phyloP scores from a whole-genome alignment of 495 filamentous ascomycete species.

The Lasiosphaeria miniovina region DNA sequence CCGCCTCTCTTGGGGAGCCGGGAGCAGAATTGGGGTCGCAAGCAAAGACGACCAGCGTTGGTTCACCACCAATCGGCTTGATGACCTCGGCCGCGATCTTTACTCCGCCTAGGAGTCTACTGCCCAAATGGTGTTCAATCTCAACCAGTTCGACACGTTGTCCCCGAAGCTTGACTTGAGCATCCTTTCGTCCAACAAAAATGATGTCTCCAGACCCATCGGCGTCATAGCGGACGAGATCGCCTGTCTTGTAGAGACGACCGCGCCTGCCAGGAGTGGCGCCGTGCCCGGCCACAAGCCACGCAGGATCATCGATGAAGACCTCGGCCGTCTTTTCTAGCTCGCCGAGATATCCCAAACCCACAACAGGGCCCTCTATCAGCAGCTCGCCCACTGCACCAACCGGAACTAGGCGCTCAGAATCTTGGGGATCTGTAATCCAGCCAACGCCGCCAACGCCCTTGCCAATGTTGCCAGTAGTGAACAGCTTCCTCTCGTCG shows the following conservation, averaged over 20 bases:
- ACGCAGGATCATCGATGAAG: conserved; percentile 52
- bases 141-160: conserved; percentile 65
- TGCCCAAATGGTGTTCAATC: conserved; percentile 56
- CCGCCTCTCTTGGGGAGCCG: conserved; percentile 12
- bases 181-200: conserved; percentile 61
- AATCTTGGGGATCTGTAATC: conserved; percentile 56
- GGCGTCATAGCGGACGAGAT: conserved; percentile 57
- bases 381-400: conserved; percentile 60
- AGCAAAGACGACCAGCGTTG: conserved; percentile 41
- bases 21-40: conserved; percentile 26
- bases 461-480: conserved; percentile 39
- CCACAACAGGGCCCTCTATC: conserved; percentile 59
- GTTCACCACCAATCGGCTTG: conserved; percentile 37
- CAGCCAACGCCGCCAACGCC: conserved; percentile 47
- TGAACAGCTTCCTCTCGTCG: conserved; percentile 12
- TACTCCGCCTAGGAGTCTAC: conserved; percentile 32
- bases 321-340: conserved; percentile 39
- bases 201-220: conserved; percentile 52
- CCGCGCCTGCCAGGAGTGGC: conserved; percentile 41
- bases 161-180: conserved; percentile 64
- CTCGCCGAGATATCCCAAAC: conserved; percentile 48
- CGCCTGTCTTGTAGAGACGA: conserved; percentile 66
- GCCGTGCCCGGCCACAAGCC: conserved; percentile 43
- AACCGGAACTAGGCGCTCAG: conserved; percentile 52
- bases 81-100: conserved; percentile 44